Evolutionary conservation across 2,329 filamentous ascomycete genomes (phyloP).

Genomic region (Chrysoporthe deuterocubensis): DNA sequence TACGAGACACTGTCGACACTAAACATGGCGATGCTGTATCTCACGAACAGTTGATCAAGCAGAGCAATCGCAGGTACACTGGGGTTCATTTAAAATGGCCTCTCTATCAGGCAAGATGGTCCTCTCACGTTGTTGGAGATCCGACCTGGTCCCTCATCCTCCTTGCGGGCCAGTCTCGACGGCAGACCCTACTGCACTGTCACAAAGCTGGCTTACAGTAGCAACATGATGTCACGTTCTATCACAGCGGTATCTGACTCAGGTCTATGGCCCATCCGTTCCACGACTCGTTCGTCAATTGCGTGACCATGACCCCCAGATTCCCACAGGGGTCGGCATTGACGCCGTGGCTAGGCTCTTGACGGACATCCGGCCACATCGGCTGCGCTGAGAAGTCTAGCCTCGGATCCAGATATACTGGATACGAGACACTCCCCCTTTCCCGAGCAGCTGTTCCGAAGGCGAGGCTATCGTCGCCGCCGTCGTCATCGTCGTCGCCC

Average conservation of each 20-base stretch:
- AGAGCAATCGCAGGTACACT: too few species aligned
- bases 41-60: too few species aligned
- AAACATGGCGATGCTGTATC: too few species aligned
- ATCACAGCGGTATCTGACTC: constrained; percentile 12
- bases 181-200: not conserved
- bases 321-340: constrained; percentile 13
- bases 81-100: too few species aligned
- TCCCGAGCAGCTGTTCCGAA: not conserved
- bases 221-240: too few species aligned
- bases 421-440: constrained; percentile 7
- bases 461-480: not conserved
- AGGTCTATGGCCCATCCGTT: constrained; percentile 21
- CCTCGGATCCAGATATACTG: constrained; percentile 11
- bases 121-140: too few species aligned
- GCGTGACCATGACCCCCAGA: constrained; percentile 18
- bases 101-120: too few species aligned
- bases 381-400: constrained; percentile 16
- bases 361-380: constrained; percentile 18
- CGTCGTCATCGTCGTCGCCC: constrained; percentile 24
- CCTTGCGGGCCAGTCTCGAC: not conserved
- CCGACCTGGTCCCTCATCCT: too few species aligned
- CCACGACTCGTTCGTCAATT: constrained; percentile 18
- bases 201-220: not conserved
- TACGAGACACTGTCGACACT: too few species aligned
- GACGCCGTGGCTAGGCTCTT: constrained; percentile 10